A percentile compares a stretch with the other conserved stretches of the same genome.
These are phyloP conservation scores for Naematelia encephala DNA, from an alignment of 768 basidiomycete genomes.

Conservation along the genomic window DNA sequence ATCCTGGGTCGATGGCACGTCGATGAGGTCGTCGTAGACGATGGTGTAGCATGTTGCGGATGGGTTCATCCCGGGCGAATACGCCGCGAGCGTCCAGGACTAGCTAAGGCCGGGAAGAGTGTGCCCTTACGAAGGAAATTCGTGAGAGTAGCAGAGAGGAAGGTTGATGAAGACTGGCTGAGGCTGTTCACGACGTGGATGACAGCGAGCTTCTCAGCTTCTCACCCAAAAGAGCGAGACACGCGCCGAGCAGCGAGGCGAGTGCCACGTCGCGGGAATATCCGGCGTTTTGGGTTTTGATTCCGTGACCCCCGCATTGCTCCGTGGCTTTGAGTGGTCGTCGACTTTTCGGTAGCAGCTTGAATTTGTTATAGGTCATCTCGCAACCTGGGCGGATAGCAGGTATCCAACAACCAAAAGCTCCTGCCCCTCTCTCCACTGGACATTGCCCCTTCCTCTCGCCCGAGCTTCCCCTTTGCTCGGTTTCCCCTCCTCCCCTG, in stretches of 20 bases:
- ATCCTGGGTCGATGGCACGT: conserved; percentile 71
- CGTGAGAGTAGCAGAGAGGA: too few relatives aligned
- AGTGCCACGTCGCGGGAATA: conserved; percentile 9
- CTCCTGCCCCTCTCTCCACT: neutral
- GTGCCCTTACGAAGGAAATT: too few relatives aligned
- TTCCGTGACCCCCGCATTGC: neutral
- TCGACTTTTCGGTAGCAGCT: neutral
- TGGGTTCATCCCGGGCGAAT: conserved; percentile 36
- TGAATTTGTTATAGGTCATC: neutral
- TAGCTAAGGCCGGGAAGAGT: neutral
- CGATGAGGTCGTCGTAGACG: conserved; percentile 49
- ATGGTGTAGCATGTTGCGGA: conserved; percentile 50
- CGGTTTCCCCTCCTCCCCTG: neutral
- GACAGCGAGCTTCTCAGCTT: too few relatives aligned
- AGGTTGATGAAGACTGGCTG: too few relatives aligned
- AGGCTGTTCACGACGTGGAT: too few relatives aligned
- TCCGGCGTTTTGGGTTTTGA: neutral
- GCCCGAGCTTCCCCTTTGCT: neutral
- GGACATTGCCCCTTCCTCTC: neutral
- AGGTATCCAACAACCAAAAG: neutral
- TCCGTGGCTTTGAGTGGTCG: too few relatives aligned
- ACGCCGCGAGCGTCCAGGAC: neutral
- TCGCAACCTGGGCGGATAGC: neutral
- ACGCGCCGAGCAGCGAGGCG: neutral
- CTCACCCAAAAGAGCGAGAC: too few relatives aligned